Evolutionary conservation across 1,284 basidiomycete genomes (phyloP).

Genomic region (Ceratobasidium papillatum): DNA sequence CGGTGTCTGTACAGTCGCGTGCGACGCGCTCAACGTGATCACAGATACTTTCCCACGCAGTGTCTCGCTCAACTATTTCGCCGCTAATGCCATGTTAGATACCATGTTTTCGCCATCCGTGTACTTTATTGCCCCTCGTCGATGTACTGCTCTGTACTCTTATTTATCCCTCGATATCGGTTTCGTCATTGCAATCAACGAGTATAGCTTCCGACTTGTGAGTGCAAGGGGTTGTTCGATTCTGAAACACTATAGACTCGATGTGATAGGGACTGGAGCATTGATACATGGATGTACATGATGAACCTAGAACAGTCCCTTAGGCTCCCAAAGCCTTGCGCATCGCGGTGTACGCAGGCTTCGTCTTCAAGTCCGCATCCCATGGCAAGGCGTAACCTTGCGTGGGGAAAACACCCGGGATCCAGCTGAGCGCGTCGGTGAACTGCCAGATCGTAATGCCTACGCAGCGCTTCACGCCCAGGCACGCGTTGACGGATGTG

Average conservation of each 20-base stretch:
- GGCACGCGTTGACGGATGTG: slow-evolving; percentile 44
- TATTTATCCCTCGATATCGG: slow-evolving; percentile 37
- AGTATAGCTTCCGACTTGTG: background rate
- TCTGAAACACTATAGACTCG: background rate
- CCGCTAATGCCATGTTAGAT: slow-evolving; percentile 1
- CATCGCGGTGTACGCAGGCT: slow-evolving; percentile 44
- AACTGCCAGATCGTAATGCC: slow-evolving; percentile 43
- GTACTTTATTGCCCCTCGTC: slow-evolving; percentile 32
- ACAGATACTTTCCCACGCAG: slow-evolving; percentile 20
- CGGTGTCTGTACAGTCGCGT: slow-evolving; percentile 10
- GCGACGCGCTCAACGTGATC: slow-evolving; percentile 4
- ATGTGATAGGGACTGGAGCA: no score
- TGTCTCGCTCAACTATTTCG: slow-evolving; percentile 7
- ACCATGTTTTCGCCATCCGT: slow-evolving; percentile 26
- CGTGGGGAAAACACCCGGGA: slow-evolving; percentile 44
- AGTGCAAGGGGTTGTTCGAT: background rate
- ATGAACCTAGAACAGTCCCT: background rate
- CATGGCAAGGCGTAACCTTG: slow-evolving; percentile 42
- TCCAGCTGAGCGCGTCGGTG: slow-evolving; percentile 44
- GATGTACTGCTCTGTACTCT: slow-evolving; percentile 40
- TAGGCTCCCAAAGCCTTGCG: slow-evolving; percentile 39
- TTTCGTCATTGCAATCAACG: slow-evolving; percentile 1
- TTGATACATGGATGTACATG: slow-evolving; percentile 7
- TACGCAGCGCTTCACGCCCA: slow-evolving; percentile 41
- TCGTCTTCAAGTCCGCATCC: slow-evolving; percentile 40